A percentile compares a stretch with the other conserved stretches of the same genome.
These are phyloP conservation scores for Penicillium concentricum DNA, from an alignment of 2,329 filamentous ascomycete species.

Conservation along the genomic window DNA sequence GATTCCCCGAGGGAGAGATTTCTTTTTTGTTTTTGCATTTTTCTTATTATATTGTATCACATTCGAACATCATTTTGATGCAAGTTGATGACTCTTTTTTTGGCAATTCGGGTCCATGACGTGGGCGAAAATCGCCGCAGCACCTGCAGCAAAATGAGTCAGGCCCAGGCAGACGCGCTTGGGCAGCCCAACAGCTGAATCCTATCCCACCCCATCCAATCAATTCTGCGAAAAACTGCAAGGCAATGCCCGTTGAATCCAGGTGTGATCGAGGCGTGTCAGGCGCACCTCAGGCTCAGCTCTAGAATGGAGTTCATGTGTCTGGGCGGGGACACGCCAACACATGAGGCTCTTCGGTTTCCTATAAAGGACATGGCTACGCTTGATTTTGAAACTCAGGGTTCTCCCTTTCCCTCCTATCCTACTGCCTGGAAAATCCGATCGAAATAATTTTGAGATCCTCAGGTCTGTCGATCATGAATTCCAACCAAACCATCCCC, in stretches of 20 bases:
- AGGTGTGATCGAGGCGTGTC: background rate
- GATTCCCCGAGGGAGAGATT: constrained; percentile 34
- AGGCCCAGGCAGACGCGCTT: constrained; percentile 1
- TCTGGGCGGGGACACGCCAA: background rate
- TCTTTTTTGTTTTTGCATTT: constrained; percentile 10
- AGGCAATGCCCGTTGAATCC: background rate
- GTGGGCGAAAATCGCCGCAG: background rate
- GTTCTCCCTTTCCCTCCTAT: background rate
- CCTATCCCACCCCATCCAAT: background rate
- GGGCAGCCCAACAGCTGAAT: background rate
- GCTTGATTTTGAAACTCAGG: background rate
- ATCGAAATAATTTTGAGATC: background rate
- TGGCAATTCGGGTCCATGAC: background rate
- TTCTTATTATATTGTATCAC: background rate
- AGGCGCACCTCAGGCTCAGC: background rate
- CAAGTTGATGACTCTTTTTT: no score
- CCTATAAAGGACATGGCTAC: background rate
- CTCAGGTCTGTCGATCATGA: constrained; percentile 13
- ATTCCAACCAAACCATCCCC: constrained; percentile 15
- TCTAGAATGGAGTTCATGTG: background rate
- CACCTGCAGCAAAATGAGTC: background rate
- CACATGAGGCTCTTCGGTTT: background rate
- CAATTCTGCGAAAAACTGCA: background rate
- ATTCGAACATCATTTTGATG: background rate
- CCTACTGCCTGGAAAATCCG: background rate